Evolutionary conservation across 306 rosid species (phyloP).

Genomic region (Glycine soja): DNA sequence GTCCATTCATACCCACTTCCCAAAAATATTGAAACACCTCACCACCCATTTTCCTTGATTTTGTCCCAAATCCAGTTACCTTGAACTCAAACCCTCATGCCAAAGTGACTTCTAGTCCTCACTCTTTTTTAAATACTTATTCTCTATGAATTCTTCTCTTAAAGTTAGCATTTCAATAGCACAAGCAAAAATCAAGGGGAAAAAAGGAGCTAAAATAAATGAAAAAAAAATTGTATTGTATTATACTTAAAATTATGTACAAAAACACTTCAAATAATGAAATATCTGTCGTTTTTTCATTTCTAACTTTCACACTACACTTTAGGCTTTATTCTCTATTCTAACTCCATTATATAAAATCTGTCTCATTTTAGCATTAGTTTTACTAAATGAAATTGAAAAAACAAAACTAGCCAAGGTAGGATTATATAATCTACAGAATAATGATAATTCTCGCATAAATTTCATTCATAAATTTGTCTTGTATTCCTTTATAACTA

Average conservation of each 20-base stretch:
- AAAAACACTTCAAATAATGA: too few species aligned
- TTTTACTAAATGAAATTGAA: not conserved
- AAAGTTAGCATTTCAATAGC: not conserved
- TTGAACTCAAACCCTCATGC: not conserved
- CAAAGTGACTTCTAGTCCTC: too few species aligned
- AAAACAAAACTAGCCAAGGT: not conserved
- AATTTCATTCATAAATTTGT: not conserved
- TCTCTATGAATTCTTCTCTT: not conserved
- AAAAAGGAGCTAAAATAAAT: too few species aligned
- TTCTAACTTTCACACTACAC: too few species aligned
- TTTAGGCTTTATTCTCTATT: too few species aligned
- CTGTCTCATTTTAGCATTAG: not conserved
- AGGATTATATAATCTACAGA: not conserved
- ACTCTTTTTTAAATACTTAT: not conserved
- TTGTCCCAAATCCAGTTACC: slow-evolving; percentile 1
- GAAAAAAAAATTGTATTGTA: not conserved
- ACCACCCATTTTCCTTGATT: not conserved
- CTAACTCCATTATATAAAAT: not conserved
- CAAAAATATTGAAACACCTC: slow-evolving; percentile 10
- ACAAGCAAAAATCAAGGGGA: too few species aligned
- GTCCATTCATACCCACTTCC: slow-evolving; percentile 8
- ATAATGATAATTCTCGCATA: not conserved
- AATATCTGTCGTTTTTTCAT: too few species aligned
- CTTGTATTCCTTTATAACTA: too few species aligned
- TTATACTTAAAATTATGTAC: too few species aligned